A percentile compares a stretch with the other conserved stretches of the same genome.
Conservation (phyloP, 2,329 filamentous ascomycete species). For the Aspergillus sp. region DNA sequence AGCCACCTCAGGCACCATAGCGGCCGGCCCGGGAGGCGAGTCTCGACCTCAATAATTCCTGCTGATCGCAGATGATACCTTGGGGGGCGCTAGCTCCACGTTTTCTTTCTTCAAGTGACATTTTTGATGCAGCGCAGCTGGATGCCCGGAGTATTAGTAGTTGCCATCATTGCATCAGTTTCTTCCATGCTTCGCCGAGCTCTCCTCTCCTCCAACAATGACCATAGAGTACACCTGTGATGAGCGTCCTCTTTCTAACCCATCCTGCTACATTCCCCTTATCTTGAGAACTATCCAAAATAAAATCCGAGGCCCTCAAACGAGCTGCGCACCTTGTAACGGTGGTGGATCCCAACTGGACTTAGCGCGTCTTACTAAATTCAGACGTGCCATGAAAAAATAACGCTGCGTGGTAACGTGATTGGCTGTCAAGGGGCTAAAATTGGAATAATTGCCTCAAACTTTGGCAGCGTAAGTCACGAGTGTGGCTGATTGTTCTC, state of each 20-base stretch:
- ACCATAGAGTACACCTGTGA: background rate
- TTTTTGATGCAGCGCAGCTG: background rate
- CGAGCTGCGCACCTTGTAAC: background rate
- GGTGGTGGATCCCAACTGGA: constrained; percentile 1
- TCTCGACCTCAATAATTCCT: constrained; percentile 17
- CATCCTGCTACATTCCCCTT: too few species aligned
- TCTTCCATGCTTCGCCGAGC: constrained; percentile 2
- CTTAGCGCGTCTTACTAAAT: constrained; percentile 12
- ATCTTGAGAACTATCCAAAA: background rate
- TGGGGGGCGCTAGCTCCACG: constrained; percentile 14
- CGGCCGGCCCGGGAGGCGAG: constrained; percentile 27
- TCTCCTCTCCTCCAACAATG: background rate
- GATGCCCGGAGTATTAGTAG: background rate
- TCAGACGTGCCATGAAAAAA: constrained; percentile 21
- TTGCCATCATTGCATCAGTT: background rate
- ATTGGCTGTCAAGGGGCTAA: constrained; percentile 25
- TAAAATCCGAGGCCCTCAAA: background rate
- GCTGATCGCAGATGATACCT: constrained; percentile 11
- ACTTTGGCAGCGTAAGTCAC: constrained; percentile 9
- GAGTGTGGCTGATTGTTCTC: constrained; percentile 4
- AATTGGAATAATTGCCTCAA: constrained; percentile 28
- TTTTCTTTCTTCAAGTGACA: constrained; percentile 9
- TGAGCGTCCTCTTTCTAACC: background rate
- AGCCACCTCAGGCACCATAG: constrained; percentile 33
- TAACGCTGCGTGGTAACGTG: constrained; percentile 21